A percentile compares a stretch with the other conserved stretches of the same genome.
These are phyloP conservation scores for Diospyros kaki DNA, from an alignment of 148 eudicot genomes.

Conservation along the genomic window DNA sequence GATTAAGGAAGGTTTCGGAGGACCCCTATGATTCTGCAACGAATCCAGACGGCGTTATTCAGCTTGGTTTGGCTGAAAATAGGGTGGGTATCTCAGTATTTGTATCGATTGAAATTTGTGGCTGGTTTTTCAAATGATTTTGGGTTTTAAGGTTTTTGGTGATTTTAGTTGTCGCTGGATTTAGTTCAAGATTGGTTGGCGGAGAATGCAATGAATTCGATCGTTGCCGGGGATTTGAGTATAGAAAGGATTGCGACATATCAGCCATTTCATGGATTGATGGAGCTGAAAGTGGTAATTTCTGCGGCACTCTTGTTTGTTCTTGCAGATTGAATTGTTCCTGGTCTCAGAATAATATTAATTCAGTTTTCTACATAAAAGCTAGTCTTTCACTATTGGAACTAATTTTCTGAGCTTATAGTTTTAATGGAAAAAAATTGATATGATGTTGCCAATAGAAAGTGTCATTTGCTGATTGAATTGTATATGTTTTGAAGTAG, in stretches of 20 bases:
- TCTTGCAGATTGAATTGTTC: neutral
- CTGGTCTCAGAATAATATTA: too few species aligned
- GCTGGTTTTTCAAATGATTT: conserved; percentile 13
- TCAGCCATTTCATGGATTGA: conserved; percentile 73
- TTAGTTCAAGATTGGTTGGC: conserved; percentile 79
- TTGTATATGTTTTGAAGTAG: neutral
- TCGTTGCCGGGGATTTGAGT: conserved; percentile 34
- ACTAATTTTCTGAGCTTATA: neutral
- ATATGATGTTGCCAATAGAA: neutral
- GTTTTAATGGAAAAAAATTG: neutral
- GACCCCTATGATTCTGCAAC: conserved; percentile 47
- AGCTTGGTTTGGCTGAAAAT: conserved; percentile 65
- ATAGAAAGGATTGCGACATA: conserved; percentile 60
- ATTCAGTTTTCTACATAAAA: neutral
- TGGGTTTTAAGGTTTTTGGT: conserved; percentile 9
- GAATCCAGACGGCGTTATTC: conserved; percentile 61
- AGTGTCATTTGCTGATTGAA: neutral
- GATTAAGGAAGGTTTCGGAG: conserved; percentile 37
- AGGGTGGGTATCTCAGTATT: conserved; percentile 32
- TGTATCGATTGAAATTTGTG: neutral
- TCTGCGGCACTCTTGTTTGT: neutral
- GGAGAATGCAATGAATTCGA: conserved; percentile 38
- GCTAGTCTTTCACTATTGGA: neutral
- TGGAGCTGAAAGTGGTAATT: conserved; percentile 69
- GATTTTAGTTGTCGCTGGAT: conserved; percentile 70